Evolutionary conservation across 176 grass and related monocot species (phyloP).

Genomic region (Ampelocalamus luodianensis): DNA sequence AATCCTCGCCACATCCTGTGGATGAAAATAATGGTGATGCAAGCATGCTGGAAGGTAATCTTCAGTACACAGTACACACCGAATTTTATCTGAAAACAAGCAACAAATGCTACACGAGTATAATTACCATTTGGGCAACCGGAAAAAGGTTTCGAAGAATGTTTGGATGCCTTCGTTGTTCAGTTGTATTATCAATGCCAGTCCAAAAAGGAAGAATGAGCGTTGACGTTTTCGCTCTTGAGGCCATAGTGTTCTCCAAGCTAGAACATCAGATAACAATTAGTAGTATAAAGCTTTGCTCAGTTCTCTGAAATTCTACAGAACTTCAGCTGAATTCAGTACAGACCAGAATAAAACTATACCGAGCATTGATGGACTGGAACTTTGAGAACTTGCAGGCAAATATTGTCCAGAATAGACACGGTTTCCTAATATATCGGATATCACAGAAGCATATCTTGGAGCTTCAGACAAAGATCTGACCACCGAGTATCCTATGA

Average conservation of each 20-base stretch:
- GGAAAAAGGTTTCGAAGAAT: constrained; percentile 90
- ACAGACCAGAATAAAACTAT: constrained; percentile 30
- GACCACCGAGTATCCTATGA: constrained; percentile 94
- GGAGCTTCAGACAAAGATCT: constrained; percentile 98
- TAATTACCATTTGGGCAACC: constrained; percentile 82
- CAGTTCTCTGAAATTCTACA: not conserved
- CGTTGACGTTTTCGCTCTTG: constrained; percentile 92
- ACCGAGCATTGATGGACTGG: constrained; percentile 90
- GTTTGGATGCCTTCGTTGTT: constrained; percentile 91
- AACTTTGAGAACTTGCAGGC: constrained; percentile 49
- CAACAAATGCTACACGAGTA: not conserved
- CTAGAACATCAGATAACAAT: constrained; percentile 53
- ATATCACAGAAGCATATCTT: constrained; percentile 87
- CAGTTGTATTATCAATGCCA: constrained; percentile 85
- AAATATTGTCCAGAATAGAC: constrained; percentile 56
- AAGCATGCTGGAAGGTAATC: not conserved
- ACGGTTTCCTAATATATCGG: constrained; percentile 72
- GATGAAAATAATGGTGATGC: constrained; percentile 24
- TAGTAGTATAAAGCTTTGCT: not conserved
- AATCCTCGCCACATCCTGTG: constrained; percentile 99
- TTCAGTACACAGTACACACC: not conserved
- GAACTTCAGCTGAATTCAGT: not conserved
- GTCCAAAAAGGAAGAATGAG: constrained; percentile 93
- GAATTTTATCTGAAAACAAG: constrained; percentile 2
- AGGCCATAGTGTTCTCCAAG: constrained; percentile 93